Evolutionary conservation across 1,139 yeast genomes (phyloP).

Genomic region (Zhuliangozyma parablackwelliae): DNA sequence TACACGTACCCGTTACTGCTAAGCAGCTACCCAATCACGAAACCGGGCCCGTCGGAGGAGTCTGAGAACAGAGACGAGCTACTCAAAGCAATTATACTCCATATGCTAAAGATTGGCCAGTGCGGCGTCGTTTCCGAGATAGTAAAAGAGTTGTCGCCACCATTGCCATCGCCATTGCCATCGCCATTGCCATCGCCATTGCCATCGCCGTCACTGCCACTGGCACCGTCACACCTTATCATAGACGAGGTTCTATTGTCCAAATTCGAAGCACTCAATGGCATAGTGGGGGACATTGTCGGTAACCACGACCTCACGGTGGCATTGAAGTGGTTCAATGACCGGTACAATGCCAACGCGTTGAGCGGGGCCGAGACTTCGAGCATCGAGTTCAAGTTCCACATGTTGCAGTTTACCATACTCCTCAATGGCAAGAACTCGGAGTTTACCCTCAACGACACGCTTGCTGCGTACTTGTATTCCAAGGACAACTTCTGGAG

Average conservation of each 20-base stretch:
- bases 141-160: conserved; percentile 19
- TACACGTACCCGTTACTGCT: conserved; percentile 38
- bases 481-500: conserved; percentile 50
- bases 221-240: conserved; percentile 4
- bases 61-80: conserved; percentile 30
- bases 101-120: conserved; percentile 41
- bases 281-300: conserved; percentile 34
- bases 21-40: conserved; percentile 25
- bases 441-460: conserved; percentile 18
- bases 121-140: conserved; percentile 33
- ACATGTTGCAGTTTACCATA: conserved; percentile 52
- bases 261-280: conserved; percentile 28
- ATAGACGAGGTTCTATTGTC: conserved; percentile 23
- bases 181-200: conserved; percentile 12
- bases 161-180: background rate
- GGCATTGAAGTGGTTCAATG: conserved; percentile 35
- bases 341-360: conserved; percentile 14
- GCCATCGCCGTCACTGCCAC: conserved; percentile 10
- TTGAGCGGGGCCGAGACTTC: background rate
- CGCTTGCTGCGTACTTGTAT: conserved; percentile 49
- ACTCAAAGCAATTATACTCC: conserved; percentile 38
- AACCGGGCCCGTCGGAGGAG: conserved; percentile 1
- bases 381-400: conserved; percentile 56
- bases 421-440: conserved; percentile 27
- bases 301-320: conserved; percentile 28